A percentile compares a stretch with the other conserved stretches of the same genome.
Evolutionary conservation across 164 flowering plant species (phyloP).

Genomic region (Echeveria elegans): DNA sequence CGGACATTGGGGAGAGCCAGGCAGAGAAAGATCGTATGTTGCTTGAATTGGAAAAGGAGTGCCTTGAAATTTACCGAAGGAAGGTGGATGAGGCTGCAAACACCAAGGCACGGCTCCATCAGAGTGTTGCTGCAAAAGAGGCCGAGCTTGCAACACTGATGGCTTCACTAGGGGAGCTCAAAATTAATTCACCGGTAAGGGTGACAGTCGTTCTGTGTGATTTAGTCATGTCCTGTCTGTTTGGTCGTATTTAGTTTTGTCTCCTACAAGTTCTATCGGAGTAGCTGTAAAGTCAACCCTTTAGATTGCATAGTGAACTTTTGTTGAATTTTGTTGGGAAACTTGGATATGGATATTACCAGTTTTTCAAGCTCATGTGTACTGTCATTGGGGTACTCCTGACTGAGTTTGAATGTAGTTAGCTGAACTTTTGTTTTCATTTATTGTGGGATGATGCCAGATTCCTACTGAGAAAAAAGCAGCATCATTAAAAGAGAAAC

Average conservation of each 20-base stretch:
- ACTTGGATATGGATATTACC: background rate
- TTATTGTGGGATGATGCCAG: conserved; percentile 15
- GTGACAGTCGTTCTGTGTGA: background rate
- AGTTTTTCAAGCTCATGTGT: background rate
- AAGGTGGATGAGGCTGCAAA: conserved; percentile 84
- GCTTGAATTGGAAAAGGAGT: conserved; percentile 75
- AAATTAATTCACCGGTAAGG: conserved; percentile 51
- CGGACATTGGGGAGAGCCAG: conserved; percentile 81
- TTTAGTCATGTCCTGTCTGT: background rate
- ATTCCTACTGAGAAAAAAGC: conserved; percentile 41
- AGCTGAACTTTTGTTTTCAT: background rate
- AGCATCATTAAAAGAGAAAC: conserved; percentile 55
- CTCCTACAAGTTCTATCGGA: background rate
- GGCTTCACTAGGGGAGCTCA: conserved; percentile 78
- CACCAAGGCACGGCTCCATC: conserved; percentile 72
- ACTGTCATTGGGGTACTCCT: background rate
- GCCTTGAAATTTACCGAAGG: conserved; percentile 68
- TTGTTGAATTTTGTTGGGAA: background rate
- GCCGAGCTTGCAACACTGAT: conserved; percentile 81
- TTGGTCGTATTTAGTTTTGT: background rate
- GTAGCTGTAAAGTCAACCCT: conserved; percentile 4
- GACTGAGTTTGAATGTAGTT: conserved; percentile 1
- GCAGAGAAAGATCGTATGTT: conserved; percentile 72
- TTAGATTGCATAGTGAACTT: background rate
- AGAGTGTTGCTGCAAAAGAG: conserved; percentile 70